Evolutionary conservation across 768 basidiomycete genomes (phyloP), one percentile per base, ranked within the genome.

Genomic region (Symmetrospora coprosmae): DNA sequence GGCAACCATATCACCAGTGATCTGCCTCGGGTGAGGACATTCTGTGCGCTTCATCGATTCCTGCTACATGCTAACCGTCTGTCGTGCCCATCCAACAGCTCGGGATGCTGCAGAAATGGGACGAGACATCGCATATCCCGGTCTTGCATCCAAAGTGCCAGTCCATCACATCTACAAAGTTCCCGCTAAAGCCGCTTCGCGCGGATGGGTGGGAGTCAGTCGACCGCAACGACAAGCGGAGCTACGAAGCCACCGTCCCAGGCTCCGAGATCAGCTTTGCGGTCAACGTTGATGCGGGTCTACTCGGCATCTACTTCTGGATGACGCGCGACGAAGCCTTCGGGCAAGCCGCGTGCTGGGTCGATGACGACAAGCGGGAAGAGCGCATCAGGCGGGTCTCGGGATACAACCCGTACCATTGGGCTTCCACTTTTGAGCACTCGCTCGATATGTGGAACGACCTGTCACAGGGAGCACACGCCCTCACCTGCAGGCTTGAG

Each of bases 151-250:
- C 61, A 34, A 35, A 45, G 17, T 62, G 61, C 31, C 30, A 50
- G 9, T 30, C 51, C 19, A 50, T 62, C 31, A 39, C 60, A 16
- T 62, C 61, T 2, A 55, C 30, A 19, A 37, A 33, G 13, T 40
- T 43, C 33, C 61, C 61, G 9, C 35, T 62, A 16, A 34, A 25
- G 4, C 51, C 61, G 19, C 19, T 33, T 17, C 27, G 25, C 28
- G 45, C 30, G 37, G 19, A 48, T 14, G 61, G 61, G 1, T 62
- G 61, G 61, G 34, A 28, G 28, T 27, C 43, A 11, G 61, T 62
- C n/a, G 56, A 60, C 17, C 25, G 50, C n/a, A 62, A 62, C 27
- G 61, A 45, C 41, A 62, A 62, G 47, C 59, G 31, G 61, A 55
- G 61, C 41, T 62, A 50, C 28, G 61, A 62, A 58, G 56, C 61